phyloP scores from a whole-genome alignment of 176 grass and related monocot genomes.

The Oryza australiensis region DNA sequence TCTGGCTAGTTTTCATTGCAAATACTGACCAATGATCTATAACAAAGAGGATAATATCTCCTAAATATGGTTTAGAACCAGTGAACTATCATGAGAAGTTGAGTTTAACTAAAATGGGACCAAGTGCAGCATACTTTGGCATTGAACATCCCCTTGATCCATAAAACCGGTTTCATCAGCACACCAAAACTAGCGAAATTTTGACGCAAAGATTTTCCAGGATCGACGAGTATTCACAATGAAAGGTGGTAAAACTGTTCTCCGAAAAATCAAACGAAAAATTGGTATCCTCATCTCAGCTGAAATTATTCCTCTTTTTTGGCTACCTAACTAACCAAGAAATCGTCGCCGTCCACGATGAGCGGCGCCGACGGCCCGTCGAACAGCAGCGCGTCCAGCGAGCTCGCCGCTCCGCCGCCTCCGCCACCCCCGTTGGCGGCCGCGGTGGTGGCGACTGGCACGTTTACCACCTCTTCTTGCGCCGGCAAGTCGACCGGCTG shows the following conservation, averaged over 20 bases:
- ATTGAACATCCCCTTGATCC: not conserved
- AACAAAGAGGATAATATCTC: not conserved
- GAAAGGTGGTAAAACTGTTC: not conserved
- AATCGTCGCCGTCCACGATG: constrained; percentile 39
- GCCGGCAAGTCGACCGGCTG: not conserved
- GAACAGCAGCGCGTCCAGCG: constrained; percentile 38
- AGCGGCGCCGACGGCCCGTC: constrained; percentile 40
- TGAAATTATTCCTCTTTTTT: constrained; percentile 32
- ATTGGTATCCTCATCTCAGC: constrained; percentile 29
- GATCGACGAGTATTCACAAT: not conserved
- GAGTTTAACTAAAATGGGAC: not conserved
- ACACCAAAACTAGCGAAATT: not conserved
- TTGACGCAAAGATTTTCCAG: not conserved
- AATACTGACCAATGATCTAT: not conserved
- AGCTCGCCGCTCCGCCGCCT: not conserved
- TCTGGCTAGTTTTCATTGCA: not conserved
- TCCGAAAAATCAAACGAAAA: not conserved
- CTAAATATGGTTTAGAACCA: not conserved
- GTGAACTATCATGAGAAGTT: not conserved
- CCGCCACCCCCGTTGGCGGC: not conserved
- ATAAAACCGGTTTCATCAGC: not conserved
- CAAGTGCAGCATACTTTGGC: not conserved
- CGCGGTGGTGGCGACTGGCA: not conserved
- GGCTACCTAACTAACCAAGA: constrained; percentile 34
- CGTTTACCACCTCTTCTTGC: not conserved